Base-by-base conservation (phyloP, 179 eudicot genomes). In the Drosera spatulata region DNA sequence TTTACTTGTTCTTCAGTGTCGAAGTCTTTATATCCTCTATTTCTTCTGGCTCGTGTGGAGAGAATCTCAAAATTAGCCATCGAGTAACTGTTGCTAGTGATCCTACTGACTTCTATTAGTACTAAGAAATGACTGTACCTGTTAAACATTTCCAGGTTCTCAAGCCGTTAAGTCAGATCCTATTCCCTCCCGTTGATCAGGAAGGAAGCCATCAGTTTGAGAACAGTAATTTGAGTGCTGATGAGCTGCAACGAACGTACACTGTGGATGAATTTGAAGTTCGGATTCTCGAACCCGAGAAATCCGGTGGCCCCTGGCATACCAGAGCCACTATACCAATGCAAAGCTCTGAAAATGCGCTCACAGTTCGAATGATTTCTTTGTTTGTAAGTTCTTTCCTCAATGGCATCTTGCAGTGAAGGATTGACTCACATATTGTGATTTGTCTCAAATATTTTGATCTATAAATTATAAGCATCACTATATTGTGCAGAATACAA, bases 341-440 rank as follows among this genome's bases (percentile, higher is more conserved):
- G 97, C 99, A 93, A 70, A 84, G 79, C 74, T 83, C 84, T 69
- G 99, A 94, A 72, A 86, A 86, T 80, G 99, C 99, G 51, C 80
- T 94, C 38, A 94, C 99, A 61, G 87, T 86, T 41, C 82, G 97
- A 63, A 86, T 86, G 79, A 97, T 93, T 66, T 84, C 94, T 12
- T 66, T 93, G 68, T 73, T 80, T 77, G 99, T 89, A 74, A 22
- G 33, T 22, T 22, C 33, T 22, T 22, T 22, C 33, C 33, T 22
- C 33, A 22, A 22, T 22, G 33, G 33, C 33, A 22, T 22, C 33
- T 22, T 22, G 33, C 33, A 22, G 33, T 22, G 33, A 22, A 22
- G 33, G 33, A 22, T 22, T 22, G 33, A 22, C 33, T 22, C 33
- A 22, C 0, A 22, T 22, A 22, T 22, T 22, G 33, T 22, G 33